These are phyloP conservation scores for Balakata baccata DNA, from an alignment of 345 rosid species.

Conservation along the genomic window DNA sequence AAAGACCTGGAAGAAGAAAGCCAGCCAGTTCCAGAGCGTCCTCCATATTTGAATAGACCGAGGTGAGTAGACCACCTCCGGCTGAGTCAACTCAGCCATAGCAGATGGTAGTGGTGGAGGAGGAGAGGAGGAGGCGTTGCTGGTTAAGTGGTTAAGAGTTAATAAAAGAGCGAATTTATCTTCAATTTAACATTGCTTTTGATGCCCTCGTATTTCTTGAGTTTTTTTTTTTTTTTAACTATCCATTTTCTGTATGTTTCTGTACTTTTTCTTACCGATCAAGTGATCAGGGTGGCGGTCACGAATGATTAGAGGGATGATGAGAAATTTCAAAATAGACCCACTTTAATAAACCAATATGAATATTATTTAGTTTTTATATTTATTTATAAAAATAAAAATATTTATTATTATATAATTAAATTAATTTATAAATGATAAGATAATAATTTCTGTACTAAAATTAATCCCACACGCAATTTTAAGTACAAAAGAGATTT, in stretches of 20 bases:
- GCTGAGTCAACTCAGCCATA: conserved; percentile 94
- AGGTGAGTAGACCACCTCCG: conserved; percentile 70
- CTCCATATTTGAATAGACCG: conserved; percentile 63
- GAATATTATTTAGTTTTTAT: too few species aligned
- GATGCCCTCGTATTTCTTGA: neutral
- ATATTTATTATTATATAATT: too few species aligned
- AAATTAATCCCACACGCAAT: too few species aligned
- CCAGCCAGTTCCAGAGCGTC: conserved; percentile 69
- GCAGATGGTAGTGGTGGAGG: conserved; percentile 13
- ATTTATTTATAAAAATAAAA: too few species aligned
- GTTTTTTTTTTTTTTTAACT: too few species aligned
- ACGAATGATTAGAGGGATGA: too few species aligned
- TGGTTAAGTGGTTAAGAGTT: neutral
- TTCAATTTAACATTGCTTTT: neutral
- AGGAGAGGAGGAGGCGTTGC: neutral
- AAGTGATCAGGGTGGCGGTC: too few species aligned
- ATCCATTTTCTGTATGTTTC: neutral
- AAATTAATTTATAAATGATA: too few species aligned
- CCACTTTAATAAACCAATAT: too few species aligned
- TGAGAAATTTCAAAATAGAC: too few species aligned
- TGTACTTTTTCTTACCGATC: neutral
- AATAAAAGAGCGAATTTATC: neutral
- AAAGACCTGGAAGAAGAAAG: conserved; percentile 83
- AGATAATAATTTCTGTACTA: too few species aligned
- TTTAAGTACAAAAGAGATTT: too few species aligned